Evolutionary conservation across 2,329 filamentous ascomycete species (phyloP).

Genomic region (Colletotrichum aenigma): DNA sequence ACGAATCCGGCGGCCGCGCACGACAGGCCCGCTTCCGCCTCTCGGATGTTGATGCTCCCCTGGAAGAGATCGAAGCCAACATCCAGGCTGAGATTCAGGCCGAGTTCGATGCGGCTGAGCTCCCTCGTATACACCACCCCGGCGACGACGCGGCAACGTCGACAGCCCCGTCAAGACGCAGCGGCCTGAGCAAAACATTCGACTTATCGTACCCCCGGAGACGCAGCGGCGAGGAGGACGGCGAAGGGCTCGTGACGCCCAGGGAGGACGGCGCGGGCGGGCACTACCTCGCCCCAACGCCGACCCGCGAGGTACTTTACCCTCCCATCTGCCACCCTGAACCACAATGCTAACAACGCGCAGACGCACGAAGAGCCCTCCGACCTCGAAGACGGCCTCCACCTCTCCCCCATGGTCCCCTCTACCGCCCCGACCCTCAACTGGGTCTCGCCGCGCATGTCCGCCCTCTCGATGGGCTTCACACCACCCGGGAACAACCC

Average conservation of each 20-base stretch:
- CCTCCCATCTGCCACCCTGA: too few relatives aligned
- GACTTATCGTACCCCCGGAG: not conserved
- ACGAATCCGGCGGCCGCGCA: not conserved
- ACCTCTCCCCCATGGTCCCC: not conserved
- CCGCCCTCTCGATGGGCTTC: conserved; percentile 18
- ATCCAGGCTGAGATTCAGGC: not conserved
- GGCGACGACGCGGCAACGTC: not conserved
- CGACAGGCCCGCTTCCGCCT: not conserved
- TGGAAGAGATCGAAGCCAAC: not conserved
- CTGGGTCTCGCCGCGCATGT: conserved; percentile 18
- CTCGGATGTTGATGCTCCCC: not conserved
- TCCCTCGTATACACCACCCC: not conserved
- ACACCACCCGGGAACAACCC: not conserved
- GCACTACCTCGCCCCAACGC: not conserved
- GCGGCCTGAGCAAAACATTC: not conserved
- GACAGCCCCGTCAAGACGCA: not conserved
- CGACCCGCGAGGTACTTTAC: not conserved
- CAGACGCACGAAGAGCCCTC: not conserved
- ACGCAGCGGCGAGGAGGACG: not conserved
- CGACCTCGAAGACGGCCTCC: conserved; percentile 3
- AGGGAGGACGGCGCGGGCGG: not conserved
- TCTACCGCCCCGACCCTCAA: conserved; percentile 6
- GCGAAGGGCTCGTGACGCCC: not conserved
- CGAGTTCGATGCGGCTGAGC: not conserved
- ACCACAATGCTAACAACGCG: not conserved